Evolutionary conservation across 2,329 filamentous ascomycete genomes (phyloP), one percentile per base, ranked within the genome.

Genomic region (Diplodia sapinea): DNA sequence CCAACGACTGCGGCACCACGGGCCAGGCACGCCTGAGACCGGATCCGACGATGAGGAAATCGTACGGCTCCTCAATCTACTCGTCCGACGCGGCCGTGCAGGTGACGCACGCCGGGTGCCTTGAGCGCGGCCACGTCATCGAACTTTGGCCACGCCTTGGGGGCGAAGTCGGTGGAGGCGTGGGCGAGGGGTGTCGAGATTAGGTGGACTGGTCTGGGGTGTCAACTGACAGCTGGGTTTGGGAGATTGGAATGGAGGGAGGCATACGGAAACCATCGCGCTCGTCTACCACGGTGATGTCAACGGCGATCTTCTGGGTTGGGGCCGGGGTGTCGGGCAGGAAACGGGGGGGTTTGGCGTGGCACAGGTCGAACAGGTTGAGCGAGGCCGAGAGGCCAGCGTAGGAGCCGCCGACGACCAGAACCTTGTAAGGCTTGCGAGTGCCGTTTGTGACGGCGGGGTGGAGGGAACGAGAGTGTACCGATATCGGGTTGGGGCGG

Each of bases 221-320:
- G 89, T 15, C 91, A 79, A 70, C 90, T 12, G 11, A 11, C 8
- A 12, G 33, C 1, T 33, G 31, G 85, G 33, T 81, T 83, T 69
- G 94, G 81, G 11, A 87, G 83, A n/a, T n/a, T 55, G 26, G 1
- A 31, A 29, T 4, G 12, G 1, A 2, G 9, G 85, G 20, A 93
- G 33, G 70, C 88, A 72, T 82, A 93, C 91, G 93, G 76, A 88
- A 93, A n/a, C 91, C 91, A 82, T 94, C 91, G n/a, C 90, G 83
- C 76, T 93, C 90, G 73, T 94, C 91, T 23, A 92, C 88, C 20
- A 94, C 84, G 31, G 89, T 93, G 61, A 94, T 88, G 49, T 92
- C 85, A 12, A 92, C 78, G 82, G 80, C 23, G 68, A 75, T 64
- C 88, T 84, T 20, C 85, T 81, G 9, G 78, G 74, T 68, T 82